phyloP scores from a whole-genome alignment of 495 filamentous ascomycete genomes.

The Aspergillus steynii region DNA sequence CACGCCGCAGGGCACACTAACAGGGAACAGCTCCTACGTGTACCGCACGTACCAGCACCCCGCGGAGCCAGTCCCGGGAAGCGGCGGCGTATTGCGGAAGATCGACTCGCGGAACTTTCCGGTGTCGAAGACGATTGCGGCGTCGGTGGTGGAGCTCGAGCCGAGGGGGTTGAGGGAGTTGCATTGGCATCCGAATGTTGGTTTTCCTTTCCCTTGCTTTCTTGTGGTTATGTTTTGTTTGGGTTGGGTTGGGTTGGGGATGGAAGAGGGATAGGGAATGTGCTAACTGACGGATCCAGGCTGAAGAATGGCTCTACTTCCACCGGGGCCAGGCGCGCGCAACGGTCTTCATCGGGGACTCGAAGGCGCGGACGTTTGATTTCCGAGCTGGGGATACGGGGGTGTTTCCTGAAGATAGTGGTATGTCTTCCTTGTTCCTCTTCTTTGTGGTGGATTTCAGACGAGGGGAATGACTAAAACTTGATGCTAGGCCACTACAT shows the following conservation, averaged over 20 bases:
- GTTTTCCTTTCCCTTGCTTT: slow-evolving; percentile 8
- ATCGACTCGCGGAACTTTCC: slow-evolving; percentile 65
- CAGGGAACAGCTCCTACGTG: slow-evolving; percentile 57
- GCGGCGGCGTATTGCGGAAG: slow-evolving; percentile 58
- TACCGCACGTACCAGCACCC: slow-evolving; percentile 54
- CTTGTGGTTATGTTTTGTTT: background rate
- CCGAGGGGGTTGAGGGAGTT: slow-evolving; percentile 62
- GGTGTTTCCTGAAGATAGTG: slow-evolving; percentile 64
- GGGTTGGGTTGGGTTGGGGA: background rate
- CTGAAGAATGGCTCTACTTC: slow-evolving; percentile 69
- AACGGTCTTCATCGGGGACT: slow-evolving; percentile 60
- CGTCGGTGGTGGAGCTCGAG: slow-evolving; percentile 59
- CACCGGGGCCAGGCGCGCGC: slow-evolving; percentile 58
- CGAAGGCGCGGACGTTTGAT: slow-evolving; percentile 62
- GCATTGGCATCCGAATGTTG: slow-evolving; percentile 69
- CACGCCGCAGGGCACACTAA: slow-evolving; percentile 46
- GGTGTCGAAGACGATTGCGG: slow-evolving; percentile 59
- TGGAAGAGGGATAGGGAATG: background rate
- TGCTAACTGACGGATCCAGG: slow-evolving; percentile 32
- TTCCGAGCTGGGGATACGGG: slow-evolving; percentile 64
- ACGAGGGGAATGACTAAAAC: no score
- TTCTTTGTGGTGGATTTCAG: no score
- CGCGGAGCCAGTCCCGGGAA: slow-evolving; percentile 55
- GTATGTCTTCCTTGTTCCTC: slow-evolving; percentile 22
- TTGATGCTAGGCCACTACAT: slow-evolving; percentile 55